Percentiles rank a stretch among this genome's conserved stretches.
Conservation (phyloP, 2,329 filamentous ascomycete species). For the Diaporthe nobilis region DNA sequence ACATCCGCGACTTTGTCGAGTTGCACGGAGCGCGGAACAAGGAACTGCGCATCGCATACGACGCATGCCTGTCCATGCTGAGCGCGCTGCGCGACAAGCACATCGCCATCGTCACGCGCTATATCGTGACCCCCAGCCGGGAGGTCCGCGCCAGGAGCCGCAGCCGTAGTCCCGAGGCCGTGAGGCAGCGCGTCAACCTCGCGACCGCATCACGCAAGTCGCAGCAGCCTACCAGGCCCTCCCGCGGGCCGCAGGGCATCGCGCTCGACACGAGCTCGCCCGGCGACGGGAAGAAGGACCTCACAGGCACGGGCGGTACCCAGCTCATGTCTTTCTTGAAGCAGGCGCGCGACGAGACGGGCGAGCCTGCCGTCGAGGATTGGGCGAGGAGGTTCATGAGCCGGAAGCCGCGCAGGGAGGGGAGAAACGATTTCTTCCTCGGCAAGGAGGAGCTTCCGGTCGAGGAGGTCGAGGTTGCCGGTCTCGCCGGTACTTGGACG, state of each 20-base stretch:
- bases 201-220: conserved; percentile 68
- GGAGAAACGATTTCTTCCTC: conserved; percentile 70
- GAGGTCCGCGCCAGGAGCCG: conserved; percentile 77
- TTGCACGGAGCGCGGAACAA: conserved; percentile 68
- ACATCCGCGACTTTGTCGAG: conserved; percentile 88
- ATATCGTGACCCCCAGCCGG: conserved; percentile 91
- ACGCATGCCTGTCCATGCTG: conserved; percentile 84
- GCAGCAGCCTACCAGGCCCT: conserved; percentile 35
- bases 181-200: conserved; percentile 70
- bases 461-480: conserved; percentile 68
- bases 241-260: conserved; percentile 45
- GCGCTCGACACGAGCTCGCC: conserved; percentile 46
- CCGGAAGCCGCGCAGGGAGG: conserved; percentile 63
- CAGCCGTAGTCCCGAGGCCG: conserved; percentile 69
- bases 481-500: conserved; percentile 89
- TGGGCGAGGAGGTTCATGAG: conserved; percentile 74
- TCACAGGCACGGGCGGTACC: conserved; percentile 93
- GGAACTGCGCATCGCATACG: conserved; percentile 84
- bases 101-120: conserved; percentile 95
- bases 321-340: conserved; percentile 96
- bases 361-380: conserved; percentile 84
- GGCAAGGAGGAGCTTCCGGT: conserved; percentile 65
- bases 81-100: conserved; percentile 88
- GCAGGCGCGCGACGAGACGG: conserved; percentile 95
- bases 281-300: conserved; percentile 64